Percentiles rank a stretch among this genome's conserved stretches.
Evolutionary conservation across 306 rosid species (phyloP).

Genomic region (Inga leiocalycina): DNA sequence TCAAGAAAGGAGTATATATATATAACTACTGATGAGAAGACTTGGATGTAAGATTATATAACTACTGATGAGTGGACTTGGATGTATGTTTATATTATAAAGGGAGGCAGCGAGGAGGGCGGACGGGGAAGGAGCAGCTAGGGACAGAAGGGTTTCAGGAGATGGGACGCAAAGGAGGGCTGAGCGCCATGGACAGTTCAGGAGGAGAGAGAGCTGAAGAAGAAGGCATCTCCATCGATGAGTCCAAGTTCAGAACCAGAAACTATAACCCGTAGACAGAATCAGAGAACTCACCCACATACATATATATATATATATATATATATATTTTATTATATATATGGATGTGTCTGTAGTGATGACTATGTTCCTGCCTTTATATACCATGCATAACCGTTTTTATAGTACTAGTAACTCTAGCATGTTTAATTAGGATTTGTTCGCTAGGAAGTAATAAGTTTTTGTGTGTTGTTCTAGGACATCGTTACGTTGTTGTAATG

Average conservation of each 20-base stretch:
- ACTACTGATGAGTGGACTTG: not conserved
- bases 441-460: not conserved
- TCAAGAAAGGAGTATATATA: too few species aligned
- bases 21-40: not conserved
- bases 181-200: conserved; percentile 55
- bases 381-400: too few species aligned
- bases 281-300: not conserved
- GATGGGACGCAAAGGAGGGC: conserved; percentile 80
- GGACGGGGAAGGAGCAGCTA: conserved; percentile 63
- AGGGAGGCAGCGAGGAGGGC: conserved; percentile 70
- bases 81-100: not conserved
- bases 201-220: conserved; percentile 62
- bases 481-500: not conserved
- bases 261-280: not conserved
- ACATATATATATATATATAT: not conserved
- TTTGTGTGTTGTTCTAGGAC: not conserved
- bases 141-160: conserved; percentile 58
- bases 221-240: conserved; percentile 57
- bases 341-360: not conserved
- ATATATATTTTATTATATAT: not conserved
- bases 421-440: not conserved
- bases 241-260: conserved; percentile 58
- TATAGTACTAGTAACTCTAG: not conserved
- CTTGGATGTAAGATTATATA: not conserved
- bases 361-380: not conserved